These are phyloP conservation scores for Butyriboletus loyo DNA, from an alignment of 768 basidiomycete genomes.

Conservation along the genomic window DNA sequence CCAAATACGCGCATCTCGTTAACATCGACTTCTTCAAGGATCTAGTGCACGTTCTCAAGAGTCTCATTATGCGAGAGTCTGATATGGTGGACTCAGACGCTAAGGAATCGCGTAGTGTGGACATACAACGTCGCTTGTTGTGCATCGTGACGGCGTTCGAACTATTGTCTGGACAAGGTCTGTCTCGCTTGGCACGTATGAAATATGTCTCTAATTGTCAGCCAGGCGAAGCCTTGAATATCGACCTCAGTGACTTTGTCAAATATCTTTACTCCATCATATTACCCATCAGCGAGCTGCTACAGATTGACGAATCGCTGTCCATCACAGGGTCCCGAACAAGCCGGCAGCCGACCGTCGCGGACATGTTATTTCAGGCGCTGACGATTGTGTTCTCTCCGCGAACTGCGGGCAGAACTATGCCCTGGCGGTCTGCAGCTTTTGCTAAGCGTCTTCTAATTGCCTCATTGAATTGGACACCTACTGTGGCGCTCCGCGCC, in stretches of 20 bases:
- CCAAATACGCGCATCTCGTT: slow-evolving; percentile 92
- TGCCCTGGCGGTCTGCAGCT: slow-evolving; percentile 79
- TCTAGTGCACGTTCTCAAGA: slow-evolving; percentile 81
- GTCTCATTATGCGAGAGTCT: slow-evolving; percentile 56
- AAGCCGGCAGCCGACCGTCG: slow-evolving; percentile 36
- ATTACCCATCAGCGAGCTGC: slow-evolving; percentile 64
- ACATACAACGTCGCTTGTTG: slow-evolving; percentile 59
- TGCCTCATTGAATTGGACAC: slow-evolving; percentile 79
- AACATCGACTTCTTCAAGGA: slow-evolving; percentile 99
- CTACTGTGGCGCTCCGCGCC: slow-evolving; percentile 58
- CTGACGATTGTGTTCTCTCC: slow-evolving; percentile 81
- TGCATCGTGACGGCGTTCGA: slow-evolving; percentile 98
- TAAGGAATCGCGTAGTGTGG: slow-evolving; percentile 26
- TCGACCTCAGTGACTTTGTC: slow-evolving; percentile 90
- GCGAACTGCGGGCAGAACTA: slow-evolving; percentile 51
- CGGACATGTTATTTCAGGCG: slow-evolving; percentile 84
- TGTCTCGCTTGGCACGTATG: slow-evolving; percentile 10
- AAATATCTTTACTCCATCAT: slow-evolving; percentile 81
- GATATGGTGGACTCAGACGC: slow-evolving; percentile 41
- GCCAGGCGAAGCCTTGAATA: slow-evolving; percentile 92
- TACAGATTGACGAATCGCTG: slow-evolving; percentile 57
- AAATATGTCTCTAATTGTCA: background rate
- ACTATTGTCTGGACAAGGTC: slow-evolving; percentile 93
- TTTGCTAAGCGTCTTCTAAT: slow-evolving; percentile 91
- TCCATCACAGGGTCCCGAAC: slow-evolving; percentile 25